phyloP scores from a whole-genome alignment of 495 filamentous ascomycete genomes.

The Penicillium paradoxum region DNA sequence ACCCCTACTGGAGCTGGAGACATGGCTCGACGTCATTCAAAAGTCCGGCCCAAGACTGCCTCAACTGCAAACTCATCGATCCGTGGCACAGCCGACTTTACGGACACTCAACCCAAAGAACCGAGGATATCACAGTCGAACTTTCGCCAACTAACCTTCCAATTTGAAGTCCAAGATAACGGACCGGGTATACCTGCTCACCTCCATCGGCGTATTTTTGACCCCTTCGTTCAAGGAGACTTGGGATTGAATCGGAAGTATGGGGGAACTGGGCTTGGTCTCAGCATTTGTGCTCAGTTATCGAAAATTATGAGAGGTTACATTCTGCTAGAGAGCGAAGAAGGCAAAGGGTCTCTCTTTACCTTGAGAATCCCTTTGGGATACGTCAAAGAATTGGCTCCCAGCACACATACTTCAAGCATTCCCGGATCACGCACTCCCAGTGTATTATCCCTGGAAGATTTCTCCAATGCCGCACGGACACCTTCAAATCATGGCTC shows the following conservation, averaged over 20 bases:
- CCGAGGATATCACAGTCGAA: slow-evolving; percentile 43
- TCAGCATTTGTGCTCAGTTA: slow-evolving; percentile 85
- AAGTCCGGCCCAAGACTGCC: slow-evolving; percentile 7
- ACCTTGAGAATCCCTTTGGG: slow-evolving; percentile 79
- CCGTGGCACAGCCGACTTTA: neutral
- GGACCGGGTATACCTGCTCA: slow-evolving; percentile 82
- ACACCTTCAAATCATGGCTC: slow-evolving; percentile 23
- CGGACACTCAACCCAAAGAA: slow-evolving; percentile 18
- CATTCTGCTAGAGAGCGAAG: slow-evolving; percentile 66
- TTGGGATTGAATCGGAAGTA: slow-evolving; percentile 83
- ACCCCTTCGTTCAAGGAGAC: slow-evolving; percentile 92
- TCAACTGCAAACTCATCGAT: slow-evolving; percentile 8
- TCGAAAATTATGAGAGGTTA: slow-evolving; percentile 76
- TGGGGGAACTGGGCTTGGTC: slow-evolving; percentile 83
- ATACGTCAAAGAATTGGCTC: slow-evolving; percentile 60
- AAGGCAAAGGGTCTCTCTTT: slow-evolving; percentile 74
- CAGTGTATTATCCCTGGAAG: slow-evolving; percentile 26
- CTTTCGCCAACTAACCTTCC: slow-evolving; percentile 61
- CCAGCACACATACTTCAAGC: slow-evolving; percentile 39
- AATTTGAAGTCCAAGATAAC: slow-evolving; percentile 86
- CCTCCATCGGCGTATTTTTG: slow-evolving; percentile 77
- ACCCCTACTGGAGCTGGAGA: neutral
- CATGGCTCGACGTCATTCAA: slow-evolving; percentile 1
- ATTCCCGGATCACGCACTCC: slow-evolving; percentile 23
- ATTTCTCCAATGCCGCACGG: slow-evolving; percentile 25